phyloP scores from a whole-genome alignment of 208 protist genomes.

The Trypanosoma melophagium region DNA sequence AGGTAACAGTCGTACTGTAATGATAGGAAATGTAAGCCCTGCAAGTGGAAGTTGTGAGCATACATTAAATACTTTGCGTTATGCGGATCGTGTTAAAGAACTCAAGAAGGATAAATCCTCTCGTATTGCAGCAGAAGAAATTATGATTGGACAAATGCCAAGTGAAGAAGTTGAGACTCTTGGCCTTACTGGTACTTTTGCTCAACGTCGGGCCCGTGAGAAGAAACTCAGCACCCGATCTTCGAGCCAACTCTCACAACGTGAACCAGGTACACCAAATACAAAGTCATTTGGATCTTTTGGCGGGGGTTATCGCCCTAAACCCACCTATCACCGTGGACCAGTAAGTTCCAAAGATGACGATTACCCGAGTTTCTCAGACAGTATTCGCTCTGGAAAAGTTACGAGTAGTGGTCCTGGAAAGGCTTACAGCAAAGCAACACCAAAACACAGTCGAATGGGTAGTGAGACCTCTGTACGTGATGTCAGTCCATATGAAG shows the following conservation, averaged over 20 bases:
- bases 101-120: slow-evolving; percentile 88
- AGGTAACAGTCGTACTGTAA: slow-evolving; percentile 95
- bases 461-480: slow-evolving; percentile 37
- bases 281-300: slow-evolving; percentile 33
- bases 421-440: slow-evolving; percentile 23
- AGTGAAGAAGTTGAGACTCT: slow-evolving; percentile 86
- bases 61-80: slow-evolving; percentile 98
- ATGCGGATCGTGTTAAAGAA: slow-evolving; percentile 97
- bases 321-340: slow-evolving; percentile 30
- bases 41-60: slow-evolving; percentile 91
- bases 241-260: slow-evolving; percentile 61
- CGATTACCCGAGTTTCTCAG: slow-evolving; percentile 39
- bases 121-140: slow-evolving; percentile 80
- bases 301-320: slow-evolving; percentile 27
- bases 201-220: slow-evolving; percentile 80
- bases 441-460: slow-evolving; percentile 39
- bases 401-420: slow-evolving; percentile 14
- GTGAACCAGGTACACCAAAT: slow-evolving; percentile 61
- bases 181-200: slow-evolving; percentile 70
- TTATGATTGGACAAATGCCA: slow-evolving; percentile 93
- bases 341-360: slow-evolving; percentile 23
- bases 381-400: slow-evolving; percentile 34
- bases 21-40: slow-evolving; percentile 97
- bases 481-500: slow-evolving; percentile 37
- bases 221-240: slow-evolving; percentile 35